phyloP scores from a whole-genome alignment of 2,329 filamentous ascomycete species.

The Fusarium sp. region DNA sequence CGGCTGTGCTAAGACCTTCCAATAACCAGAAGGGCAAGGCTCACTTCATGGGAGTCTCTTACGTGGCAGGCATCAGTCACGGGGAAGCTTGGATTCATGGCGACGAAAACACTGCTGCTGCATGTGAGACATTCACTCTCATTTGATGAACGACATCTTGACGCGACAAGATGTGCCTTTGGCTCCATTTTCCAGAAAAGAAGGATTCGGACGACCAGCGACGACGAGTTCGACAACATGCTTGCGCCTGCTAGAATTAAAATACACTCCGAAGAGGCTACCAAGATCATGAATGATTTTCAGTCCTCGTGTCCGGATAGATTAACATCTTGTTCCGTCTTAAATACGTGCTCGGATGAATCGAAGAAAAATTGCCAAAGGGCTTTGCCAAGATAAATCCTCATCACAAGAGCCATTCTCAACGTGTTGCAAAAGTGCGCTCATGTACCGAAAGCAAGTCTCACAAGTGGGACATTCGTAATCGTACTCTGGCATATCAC shows the following conservation, averaged over 20 bases:
- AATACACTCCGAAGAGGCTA: neutral
- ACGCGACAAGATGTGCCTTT: neutral
- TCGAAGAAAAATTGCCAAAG: neutral
- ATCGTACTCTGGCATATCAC: slow-evolving; percentile 33
- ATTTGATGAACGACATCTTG: neutral
- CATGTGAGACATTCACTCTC: slow-evolving; percentile 7
- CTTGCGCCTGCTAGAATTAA: slow-evolving; percentile 5
- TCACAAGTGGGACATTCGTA: slow-evolving; percentile 31
- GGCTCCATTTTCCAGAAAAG: neutral
- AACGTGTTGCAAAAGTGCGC: slow-evolving; percentile 37
- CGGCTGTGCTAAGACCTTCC: slow-evolving; percentile 1
- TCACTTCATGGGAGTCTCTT: slow-evolving; percentile 19
- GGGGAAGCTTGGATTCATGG: slow-evolving; percentile 15
- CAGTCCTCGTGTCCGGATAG: neutral
- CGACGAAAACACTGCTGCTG: neutral
- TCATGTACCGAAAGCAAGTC: slow-evolving; percentile 11
- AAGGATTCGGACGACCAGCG: neutral
- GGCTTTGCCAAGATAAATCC: neutral
- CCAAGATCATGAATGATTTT: neutral
- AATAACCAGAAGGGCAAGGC: neutral
- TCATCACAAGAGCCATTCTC: slow-evolving; percentile 36
- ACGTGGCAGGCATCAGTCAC: slow-evolving; percentile 24
- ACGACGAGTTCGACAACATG: neutral
- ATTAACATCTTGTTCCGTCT: neutral
- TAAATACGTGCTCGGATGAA: neutral